Conservation (phyloP, 2,329 filamentous ascomycete species). For the Microthyrium microscopicum region DNA sequence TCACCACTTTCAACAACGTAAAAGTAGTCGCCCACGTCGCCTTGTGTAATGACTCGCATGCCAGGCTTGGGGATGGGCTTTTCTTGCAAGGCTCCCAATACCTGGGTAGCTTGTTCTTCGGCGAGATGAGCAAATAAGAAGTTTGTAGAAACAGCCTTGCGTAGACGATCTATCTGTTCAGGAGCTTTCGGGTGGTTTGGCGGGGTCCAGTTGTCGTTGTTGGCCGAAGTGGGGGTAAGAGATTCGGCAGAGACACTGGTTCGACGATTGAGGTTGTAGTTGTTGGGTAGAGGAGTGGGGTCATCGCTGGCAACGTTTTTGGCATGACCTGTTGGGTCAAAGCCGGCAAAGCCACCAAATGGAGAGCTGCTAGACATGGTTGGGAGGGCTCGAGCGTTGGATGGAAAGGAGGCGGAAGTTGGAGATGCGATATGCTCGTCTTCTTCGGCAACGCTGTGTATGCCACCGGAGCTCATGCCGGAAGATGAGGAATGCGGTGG, state of each 20-base stretch:
- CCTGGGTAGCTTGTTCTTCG: slow-evolving; percentile 76
- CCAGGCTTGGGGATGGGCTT: slow-evolving; percentile 90
- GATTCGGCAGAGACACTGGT: slow-evolving; percentile 96
- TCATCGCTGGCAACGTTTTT: slow-evolving; percentile 27
- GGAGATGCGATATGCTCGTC: slow-evolving; percentile 66
- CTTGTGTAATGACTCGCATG: slow-evolving; percentile 83
- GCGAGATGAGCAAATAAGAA: slow-evolving; percentile 91
- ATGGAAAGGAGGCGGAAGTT: slow-evolving; percentile 35
- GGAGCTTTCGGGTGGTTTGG: slow-evolving; percentile 68
- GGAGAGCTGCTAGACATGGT: slow-evolving; percentile 17
- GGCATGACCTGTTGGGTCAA: slow-evolving; percentile 12
- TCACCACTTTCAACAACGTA: slow-evolving; percentile 86
- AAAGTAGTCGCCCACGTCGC: slow-evolving; percentile 92
- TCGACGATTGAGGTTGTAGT: slow-evolving; percentile 85
- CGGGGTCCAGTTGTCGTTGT: slow-evolving; percentile 78
- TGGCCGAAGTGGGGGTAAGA: slow-evolving; percentile 70
- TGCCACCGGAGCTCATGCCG: slow-evolving; percentile 36
- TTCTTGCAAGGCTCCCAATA: slow-evolving; percentile 80
- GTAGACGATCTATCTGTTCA: slow-evolving; percentile 67
- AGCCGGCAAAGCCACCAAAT: slow-evolving; percentile 20
- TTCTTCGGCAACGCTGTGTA: slow-evolving; percentile 58
- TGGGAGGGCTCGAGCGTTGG: slow-evolving; percentile 24
- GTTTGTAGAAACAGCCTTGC: slow-evolving; percentile 68
- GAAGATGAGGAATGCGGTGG: slow-evolving; percentile 27
- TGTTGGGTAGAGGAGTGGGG: slow-evolving; percentile 61